Evolutionary conservation across 169 alveolate genomes (phyloP).

Genomic region (Plasmodium gallinaceum): DNA sequence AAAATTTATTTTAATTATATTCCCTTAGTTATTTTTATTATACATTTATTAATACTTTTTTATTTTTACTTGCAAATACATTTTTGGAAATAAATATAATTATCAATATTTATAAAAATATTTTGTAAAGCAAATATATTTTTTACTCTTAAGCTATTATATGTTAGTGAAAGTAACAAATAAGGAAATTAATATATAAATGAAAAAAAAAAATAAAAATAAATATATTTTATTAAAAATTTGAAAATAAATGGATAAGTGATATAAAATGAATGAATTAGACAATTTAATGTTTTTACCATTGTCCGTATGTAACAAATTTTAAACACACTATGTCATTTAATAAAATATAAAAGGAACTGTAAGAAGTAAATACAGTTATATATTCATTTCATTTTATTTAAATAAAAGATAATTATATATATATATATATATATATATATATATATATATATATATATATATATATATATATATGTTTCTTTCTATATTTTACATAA

Average conservation of each 20-base stretch:
- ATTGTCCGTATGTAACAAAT: conserved; percentile 25
- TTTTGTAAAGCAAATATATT: conserved; percentile 38
- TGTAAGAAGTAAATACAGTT: not conserved
- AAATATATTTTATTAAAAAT: too few species aligned
- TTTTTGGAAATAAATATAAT: conserved; percentile 36
- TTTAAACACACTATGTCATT: conserved; percentile 43
- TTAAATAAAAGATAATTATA: not conserved
- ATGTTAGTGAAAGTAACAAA: not conserved
- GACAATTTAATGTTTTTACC: conserved; percentile 15
- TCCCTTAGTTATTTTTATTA: not conserved
- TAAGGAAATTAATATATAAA: not conserved
- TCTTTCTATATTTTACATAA: not conserved
- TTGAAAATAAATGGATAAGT: not conserved
- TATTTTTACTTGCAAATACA: conserved; percentile 44
- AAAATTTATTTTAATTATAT: conserved; percentile 1
- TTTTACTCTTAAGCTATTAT: conserved; percentile 30
- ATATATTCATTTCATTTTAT: not conserved
- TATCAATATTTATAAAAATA: conserved; percentile 27
- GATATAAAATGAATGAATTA: not conserved
- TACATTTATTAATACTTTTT: not conserved
- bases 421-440: too few species aligned
- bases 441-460: too few species aligned
- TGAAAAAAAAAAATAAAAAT: too few species aligned
- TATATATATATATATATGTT: too few species aligned
- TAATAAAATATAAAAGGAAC: conserved; percentile 53